Base-by-base conservation (phyloP, 1,139 yeast genomes). In the Magnusiomyces fungicola region DNA sequence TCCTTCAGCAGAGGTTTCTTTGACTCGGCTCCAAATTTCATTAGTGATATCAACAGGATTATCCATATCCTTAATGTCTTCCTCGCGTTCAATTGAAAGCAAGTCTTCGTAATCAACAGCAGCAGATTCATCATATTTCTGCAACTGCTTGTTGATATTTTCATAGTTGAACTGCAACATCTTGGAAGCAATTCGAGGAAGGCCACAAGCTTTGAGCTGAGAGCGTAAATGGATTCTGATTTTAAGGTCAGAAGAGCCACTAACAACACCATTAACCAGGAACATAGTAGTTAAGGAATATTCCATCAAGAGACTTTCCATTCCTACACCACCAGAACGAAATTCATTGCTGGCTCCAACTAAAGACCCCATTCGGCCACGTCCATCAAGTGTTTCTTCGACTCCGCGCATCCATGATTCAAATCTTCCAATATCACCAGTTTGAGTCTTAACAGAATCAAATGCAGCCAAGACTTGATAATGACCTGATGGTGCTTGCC, bases 261-360 rank as follows among this genome's bases (percentile, higher is more conserved):
- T 75, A 22, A 89, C 79, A 23, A 92, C 74, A 3, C 86, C 79
- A 63, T 84, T 84, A 47, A 90, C 76, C 53, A 92, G 75, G 37
- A 88, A 71, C 75, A 90, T 75, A 0, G 96, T 83, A 18, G 90
- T 79, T 46, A 83, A 72, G 33, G 92, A 81, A 65, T 90, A 92
- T 55, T 90, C 97, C 58, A 81, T 70, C 27, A 92, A 73, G 49
- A 84, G 80, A 55, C 79, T 80, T 61, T 89, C 96, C 40, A 82
- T 76, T 2, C 73, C 68, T 1, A 75, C 63, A 1, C 88, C 87
- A 9, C 79, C 74, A 14, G 78, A 71, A 54, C 81, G 80, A 50
- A 81, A 74, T 57, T 92, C 97, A n/a, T 84, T 95, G 54, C 90
- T 82, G 0, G 97, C 96, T 1, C 97, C 97, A 7, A 92, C 97